phyloP scores from a whole-genome alignment of 2,329 filamentous ascomycete genomes.

The Nemania bipapillata region DNA sequence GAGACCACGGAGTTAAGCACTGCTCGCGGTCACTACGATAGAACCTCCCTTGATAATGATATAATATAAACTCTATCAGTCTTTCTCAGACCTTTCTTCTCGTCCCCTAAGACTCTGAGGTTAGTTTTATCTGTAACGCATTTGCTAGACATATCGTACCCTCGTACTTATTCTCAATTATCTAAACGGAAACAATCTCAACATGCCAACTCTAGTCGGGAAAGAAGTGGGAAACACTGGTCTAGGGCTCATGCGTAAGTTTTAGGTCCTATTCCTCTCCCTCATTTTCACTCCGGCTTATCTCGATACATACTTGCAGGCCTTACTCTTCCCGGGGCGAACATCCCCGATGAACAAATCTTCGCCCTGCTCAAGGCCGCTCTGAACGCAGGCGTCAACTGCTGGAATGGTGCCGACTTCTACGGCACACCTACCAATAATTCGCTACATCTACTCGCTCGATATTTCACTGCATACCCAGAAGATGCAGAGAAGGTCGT shows the following conservation, averaged over 20 bases:
- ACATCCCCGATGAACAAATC: conserved; percentile 13
- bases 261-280: not conserved
- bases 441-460: conserved; percentile 63
- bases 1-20: not conserved
- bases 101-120: too few species aligned
- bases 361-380: conserved; percentile 26
- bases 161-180: not conserved
- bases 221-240: conserved; percentile 14
- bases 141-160: not conserved
- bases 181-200: not conserved
- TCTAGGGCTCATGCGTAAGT: conserved; percentile 16
- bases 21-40: not conserved
- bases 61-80: not conserved
- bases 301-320: not conserved
- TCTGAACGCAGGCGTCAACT: conserved; percentile 19
- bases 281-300: not conserved
- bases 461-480: conserved; percentile 66
- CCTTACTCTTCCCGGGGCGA: conserved; percentile 5
- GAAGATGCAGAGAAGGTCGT: conserved; percentile 66
- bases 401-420: conserved; percentile 34
- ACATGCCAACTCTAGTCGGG: conserved; percentile 7
- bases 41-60: not conserved
- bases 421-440: conserved; percentile 60
- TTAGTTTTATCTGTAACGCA: not conserved
- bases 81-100: not conserved